Evolutionary conservation across 1,284 basidiomycete genomes (phyloP), one percentile per base, ranked within the genome.

Genomic region (Ceratobasidium sp.): DNA sequence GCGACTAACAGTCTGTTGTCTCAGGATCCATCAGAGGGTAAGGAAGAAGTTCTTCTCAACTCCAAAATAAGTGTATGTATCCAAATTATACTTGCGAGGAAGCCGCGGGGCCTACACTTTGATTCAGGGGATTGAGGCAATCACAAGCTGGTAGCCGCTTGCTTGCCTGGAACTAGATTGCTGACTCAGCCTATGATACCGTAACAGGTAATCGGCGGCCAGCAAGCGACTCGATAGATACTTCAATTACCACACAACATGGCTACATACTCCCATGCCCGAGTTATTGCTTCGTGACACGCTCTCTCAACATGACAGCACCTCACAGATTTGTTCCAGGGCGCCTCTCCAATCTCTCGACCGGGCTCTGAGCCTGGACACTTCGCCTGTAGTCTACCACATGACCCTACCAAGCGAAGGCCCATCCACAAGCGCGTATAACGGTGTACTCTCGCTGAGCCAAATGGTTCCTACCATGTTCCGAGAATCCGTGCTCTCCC

Each of bases 221-320:
- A n/a, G n/a, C n/a, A n/a, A n/a, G n/a, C n/a, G n/a, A n/a, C 84
- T 91, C 51, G 86, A 88, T 62, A 83, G 89, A 5, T 80, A 87
- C 29, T 90, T 91, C 84, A 87, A 87, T 75, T 90, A 89, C 81
- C 88, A 88, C 81, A 86, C 87, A 5, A 85, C 84, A 2, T 91
- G 89, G 89, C 87, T 87, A 76, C 82, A 83, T 50, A 81, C 83
- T 51, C 79, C 83, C 64, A 79, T 85, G 19, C 84, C 84, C 17
- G 82, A 85, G 48, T 84, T 89, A n/a, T 91, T 90, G 80, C 81
- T 89, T 2, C 84, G 86, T 33, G 89, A 90, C 78, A 89, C 90
- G 88, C 51, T 67, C 3, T 36, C 57, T 27, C 57, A 65, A 7
- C 50, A 62, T 33, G 17, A 31, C 14, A 31, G 51, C 15, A 22